Conservation (phyloP, 345 rosid genomes). For the Acer campestre region DNA sequence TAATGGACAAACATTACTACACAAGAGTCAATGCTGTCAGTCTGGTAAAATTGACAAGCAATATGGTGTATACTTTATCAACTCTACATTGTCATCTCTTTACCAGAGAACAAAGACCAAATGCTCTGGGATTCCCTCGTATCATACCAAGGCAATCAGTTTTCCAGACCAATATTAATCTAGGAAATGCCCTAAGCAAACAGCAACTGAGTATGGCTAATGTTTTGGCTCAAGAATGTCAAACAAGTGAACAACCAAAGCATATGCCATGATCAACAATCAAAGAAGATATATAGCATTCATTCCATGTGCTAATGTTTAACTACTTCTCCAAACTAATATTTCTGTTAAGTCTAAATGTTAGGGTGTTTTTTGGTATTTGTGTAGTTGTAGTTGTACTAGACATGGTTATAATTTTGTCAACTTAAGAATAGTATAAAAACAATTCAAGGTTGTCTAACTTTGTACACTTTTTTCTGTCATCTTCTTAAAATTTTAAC, state of each 20-base stretch:
- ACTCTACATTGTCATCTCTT: not conserved
- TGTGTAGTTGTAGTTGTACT: not conserved
- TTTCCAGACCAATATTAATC: not conserved
- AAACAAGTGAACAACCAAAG: not conserved
- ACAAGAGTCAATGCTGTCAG: too few species aligned
- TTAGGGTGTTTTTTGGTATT: not conserved
- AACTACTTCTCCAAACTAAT: not conserved
- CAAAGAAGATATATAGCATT: not conserved
- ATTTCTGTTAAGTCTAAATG: not conserved
- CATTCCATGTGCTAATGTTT: not conserved
- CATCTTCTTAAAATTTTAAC: too few species aligned
- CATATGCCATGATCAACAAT: not conserved
- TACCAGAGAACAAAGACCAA: not conserved
- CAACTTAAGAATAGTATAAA: not conserved
- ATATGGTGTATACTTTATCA: not conserved
- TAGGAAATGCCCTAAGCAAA: not conserved
- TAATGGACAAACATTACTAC: not conserved
- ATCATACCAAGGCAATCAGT: not conserved
- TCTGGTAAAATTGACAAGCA: not conserved
- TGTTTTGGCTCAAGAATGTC: not conserved
- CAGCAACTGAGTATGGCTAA: not conserved
- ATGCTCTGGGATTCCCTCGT: not conserved
- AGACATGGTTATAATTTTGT: not conserved
- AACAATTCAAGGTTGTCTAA: too few species aligned
- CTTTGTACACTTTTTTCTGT: too few species aligned